Evolutionary conservation across 2,329 filamentous ascomycete genomes (phyloP).

Genomic region (Arthrobotrys megalospora): DNA sequence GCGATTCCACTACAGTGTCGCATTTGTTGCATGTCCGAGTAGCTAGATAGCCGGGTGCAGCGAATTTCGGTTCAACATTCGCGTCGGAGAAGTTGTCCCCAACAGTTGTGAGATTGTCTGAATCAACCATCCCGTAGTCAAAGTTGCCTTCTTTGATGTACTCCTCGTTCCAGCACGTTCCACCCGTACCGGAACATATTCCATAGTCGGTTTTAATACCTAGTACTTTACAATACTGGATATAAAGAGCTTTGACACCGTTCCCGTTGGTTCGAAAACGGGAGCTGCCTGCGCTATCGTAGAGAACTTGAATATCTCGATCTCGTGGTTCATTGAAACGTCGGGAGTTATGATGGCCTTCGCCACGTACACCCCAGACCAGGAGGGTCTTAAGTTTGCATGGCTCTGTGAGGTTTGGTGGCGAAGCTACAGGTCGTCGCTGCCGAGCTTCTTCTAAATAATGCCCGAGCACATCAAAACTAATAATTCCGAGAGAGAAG

Average conservation of each 20-base stretch:
- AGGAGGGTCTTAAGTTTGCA: constrained; percentile 54
- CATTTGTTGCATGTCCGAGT: constrained; percentile 38
- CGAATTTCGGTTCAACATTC: constrained; percentile 44
- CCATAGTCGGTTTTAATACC: constrained; percentile 57
- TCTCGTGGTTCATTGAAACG: constrained; percentile 55
- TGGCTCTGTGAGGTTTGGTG: constrained; percentile 2
- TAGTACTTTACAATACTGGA: constrained; percentile 43
- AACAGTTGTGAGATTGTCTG: constrained; percentile 7
- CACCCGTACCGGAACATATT: constrained; percentile 34
- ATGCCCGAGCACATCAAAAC: constrained; percentile 48
- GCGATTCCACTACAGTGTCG: constrained; percentile 27
- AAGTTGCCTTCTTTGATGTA: constrained; percentile 60
- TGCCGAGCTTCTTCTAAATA: constrained; percentile 52
- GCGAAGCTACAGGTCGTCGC: constrained; percentile 15
- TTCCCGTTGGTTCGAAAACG: constrained; percentile 54
- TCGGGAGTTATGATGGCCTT: constrained; percentile 43
- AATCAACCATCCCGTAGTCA: constrained; percentile 55
- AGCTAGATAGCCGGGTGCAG: constrained; percentile 46
- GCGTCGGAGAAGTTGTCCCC: neutral
- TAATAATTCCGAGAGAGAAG: constrained; percentile 49
- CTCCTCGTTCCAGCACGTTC: constrained; percentile 50
- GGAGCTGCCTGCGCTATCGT: constrained; percentile 55
- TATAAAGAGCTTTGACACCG: constrained; percentile 49
- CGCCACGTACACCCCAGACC: constrained; percentile 55
- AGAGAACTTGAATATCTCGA: constrained; percentile 52